These are phyloP conservation scores for Emergomyces orientalis DNA, from an alignment of 2,329 filamentous ascomycete species.

Conservation along the genomic window DNA sequence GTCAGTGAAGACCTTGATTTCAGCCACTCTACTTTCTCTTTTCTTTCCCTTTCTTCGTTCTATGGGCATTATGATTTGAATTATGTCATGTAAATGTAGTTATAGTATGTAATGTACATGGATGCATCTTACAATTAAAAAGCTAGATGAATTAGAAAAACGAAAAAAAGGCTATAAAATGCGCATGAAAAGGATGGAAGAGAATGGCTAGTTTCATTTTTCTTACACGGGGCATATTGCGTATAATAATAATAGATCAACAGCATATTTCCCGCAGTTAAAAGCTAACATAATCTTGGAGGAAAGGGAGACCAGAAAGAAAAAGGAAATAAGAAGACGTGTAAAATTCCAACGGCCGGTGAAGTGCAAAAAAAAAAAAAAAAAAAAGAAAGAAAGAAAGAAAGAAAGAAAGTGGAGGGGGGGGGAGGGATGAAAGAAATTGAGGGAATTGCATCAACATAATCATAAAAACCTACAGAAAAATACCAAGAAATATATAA, in stretches of 20 bases:
- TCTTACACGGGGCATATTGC: neutral
- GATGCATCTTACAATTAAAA: too few relatives aligned
- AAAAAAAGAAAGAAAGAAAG: neutral
- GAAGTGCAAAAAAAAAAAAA: neutral
- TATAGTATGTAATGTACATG: too few relatives aligned
- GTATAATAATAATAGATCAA: neutral
- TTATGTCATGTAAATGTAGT: too few relatives aligned
- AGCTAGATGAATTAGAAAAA: too few relatives aligned
- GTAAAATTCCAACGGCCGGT: too few relatives aligned
- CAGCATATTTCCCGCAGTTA: neutral
- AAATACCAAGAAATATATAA: neutral
- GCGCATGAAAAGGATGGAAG: neutral
- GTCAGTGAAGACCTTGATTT: too few relatives aligned
- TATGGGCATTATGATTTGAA: too few relatives aligned
- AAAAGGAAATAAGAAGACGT: neutral
- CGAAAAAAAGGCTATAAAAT: neutral
- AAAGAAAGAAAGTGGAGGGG: neutral
- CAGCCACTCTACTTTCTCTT: too few relatives aligned
- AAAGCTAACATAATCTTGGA: too few relatives aligned
- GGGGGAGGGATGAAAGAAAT: neutral
- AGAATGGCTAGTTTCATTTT: neutral
- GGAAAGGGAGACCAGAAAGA: too few relatives aligned
- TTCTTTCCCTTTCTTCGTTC: too few relatives aligned
- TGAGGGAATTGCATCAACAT: neutral
- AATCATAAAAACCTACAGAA: neutral